A percentile compares a stretch with the other conserved stretches of the same genome.
Evolutionary conservation across 768 basidiomycete genomes (phyloP).

Genomic region (Boletus rex-veris): DNA sequence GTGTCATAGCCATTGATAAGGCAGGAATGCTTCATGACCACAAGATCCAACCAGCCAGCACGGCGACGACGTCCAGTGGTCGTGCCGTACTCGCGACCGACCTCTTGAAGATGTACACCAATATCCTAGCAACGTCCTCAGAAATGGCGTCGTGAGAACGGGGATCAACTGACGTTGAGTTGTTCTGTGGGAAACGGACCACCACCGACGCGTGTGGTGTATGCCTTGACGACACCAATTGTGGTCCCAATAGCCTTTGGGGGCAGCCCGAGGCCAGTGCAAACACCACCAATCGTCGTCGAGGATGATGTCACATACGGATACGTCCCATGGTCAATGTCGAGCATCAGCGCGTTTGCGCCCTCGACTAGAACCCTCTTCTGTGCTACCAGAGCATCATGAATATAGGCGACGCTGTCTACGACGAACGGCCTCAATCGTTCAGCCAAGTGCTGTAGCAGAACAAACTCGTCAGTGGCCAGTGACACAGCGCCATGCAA

Average conservation of each 20-base stretch:
- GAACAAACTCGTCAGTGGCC: neutral
- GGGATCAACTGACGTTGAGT: slow-evolving; percentile 59
- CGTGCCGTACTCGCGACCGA: slow-evolving; percentile 87
- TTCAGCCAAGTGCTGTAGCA: slow-evolving; percentile 67
- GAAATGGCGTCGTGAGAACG: neutral
- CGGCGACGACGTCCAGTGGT: slow-evolving; percentile 92
- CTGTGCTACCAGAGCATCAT: slow-evolving; percentile 67
- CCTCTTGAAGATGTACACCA: slow-evolving; percentile 88
- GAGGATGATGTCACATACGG: slow-evolving; percentile 96
- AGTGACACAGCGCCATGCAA: neutral
- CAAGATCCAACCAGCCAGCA: slow-evolving; percentile 97
- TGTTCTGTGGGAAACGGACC: slow-evolving; percentile 98
- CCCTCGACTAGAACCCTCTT: slow-evolving; percentile 93
- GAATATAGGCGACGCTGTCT: slow-evolving; percentile 84
- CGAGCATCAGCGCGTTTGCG: slow-evolving; percentile 98
- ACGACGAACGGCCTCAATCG: slow-evolving; percentile 84
- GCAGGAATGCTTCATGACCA: slow-evolving; percentile 89
- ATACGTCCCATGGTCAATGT: slow-evolving; percentile 97
- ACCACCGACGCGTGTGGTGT: slow-evolving; percentile 97
- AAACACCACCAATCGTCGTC: slow-evolving; percentile 92
- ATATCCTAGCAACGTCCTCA: slow-evolving; percentile 47
- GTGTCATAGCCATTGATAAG: slow-evolving; percentile 94
- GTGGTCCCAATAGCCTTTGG: slow-evolving; percentile 82
- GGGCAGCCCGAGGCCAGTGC: slow-evolving; percentile 96
- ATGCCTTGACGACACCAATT: slow-evolving; percentile 96